Evolutionary conservation across 2,329 filamentous ascomycete species (phyloP).

Genomic region (Penicillium sp.): DNA sequence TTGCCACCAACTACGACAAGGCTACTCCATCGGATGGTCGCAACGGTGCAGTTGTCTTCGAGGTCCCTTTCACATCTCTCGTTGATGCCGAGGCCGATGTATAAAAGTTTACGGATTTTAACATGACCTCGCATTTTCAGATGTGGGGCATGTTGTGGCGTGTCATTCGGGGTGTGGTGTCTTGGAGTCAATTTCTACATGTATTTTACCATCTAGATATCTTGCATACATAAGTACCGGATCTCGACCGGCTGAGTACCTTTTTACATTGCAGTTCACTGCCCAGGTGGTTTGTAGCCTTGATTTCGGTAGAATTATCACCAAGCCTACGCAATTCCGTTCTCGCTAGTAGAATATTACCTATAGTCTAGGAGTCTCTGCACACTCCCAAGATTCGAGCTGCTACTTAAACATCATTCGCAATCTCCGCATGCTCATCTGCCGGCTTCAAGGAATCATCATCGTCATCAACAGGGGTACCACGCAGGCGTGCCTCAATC

Average conservation of each 20-base stretch:
- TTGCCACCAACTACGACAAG: slow-evolving; percentile 38
- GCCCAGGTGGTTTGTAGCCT: neutral
- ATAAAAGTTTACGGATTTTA: slow-evolving; percentile 17
- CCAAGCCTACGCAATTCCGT: neutral
- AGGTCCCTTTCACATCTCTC: slow-evolving; percentile 59
- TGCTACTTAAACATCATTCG: neutral
- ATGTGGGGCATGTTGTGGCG: slow-evolving; percentile 5
- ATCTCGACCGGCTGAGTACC: neutral
- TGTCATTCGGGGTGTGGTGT: slow-evolving; percentile 16
- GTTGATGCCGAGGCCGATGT: slow-evolving; percentile 18
- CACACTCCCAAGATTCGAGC: too few relatives aligned
- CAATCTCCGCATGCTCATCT: slow-evolving; percentile 23
- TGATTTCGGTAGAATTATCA: neutral
- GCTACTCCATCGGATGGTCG: slow-evolving; percentile 52
- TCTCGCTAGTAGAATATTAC: neutral
- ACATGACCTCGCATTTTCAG: slow-evolving; percentile 6
- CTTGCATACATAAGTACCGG: slow-evolving; percentile 12
- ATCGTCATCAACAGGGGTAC: slow-evolving; percentile 17
- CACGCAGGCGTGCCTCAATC: slow-evolving; percentile 39
- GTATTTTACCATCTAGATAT: slow-evolving; percentile 14
- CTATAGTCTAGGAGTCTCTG: too few relatives aligned
- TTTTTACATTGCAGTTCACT: neutral
- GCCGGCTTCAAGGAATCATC: slow-evolving; percentile 23
- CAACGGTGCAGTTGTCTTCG: slow-evolving; percentile 86
- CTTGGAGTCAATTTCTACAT: slow-evolving; percentile 22